phyloP scores from a whole-genome alignment of 768 basidiomycete genomes.

The Xerocomellus amylosporus region DNA sequence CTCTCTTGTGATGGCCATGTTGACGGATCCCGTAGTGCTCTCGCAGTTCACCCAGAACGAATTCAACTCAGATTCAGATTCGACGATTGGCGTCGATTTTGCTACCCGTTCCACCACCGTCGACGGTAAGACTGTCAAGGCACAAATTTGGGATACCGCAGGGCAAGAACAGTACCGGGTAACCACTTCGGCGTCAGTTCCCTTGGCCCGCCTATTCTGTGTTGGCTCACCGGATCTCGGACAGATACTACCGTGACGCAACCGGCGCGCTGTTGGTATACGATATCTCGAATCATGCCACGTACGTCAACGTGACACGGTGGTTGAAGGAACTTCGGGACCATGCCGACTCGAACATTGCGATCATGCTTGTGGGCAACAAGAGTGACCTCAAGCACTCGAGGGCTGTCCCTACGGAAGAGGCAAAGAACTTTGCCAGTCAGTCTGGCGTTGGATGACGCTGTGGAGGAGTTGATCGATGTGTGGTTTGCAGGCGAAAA shows the following conservation, averaged over 20 bases:
- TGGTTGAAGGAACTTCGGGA: slow-evolving; percentile 98
- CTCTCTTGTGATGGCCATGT: neutral
- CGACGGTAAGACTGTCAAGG: slow-evolving; percentile 96
- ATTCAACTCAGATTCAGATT: slow-evolving; percentile 99
- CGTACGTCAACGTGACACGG: slow-evolving; percentile 90
- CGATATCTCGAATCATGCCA: slow-evolving; percentile 91
- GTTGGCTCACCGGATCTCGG: slow-evolving; percentile 1
- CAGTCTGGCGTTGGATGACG: slow-evolving; percentile 31
- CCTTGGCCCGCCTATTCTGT: neutral
- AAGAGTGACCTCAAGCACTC: slow-evolving; percentile 99
- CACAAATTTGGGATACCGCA: slow-evolving; percentile 99
- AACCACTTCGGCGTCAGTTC: slow-evolving; percentile 87
- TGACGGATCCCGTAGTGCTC: slow-evolving; percentile 61
- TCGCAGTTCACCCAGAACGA: slow-evolving; percentile 99
- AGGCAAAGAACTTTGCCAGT: slow-evolving; percentile 91
- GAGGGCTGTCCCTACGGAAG: slow-evolving; percentile 94
- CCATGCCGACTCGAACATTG: slow-evolving; percentile 90
- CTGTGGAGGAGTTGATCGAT: neutral
- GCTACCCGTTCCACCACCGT: slow-evolving; percentile 93
- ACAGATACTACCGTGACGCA: slow-evolving; percentile 95
- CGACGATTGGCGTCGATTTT: slow-evolving; percentile 99
- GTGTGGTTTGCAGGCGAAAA: slow-evolving; percentile 66
- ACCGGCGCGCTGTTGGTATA: slow-evolving; percentile 91
- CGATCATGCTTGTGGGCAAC: slow-evolving; percentile 96
- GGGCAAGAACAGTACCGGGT: slow-evolving; percentile 98